Conservation (phyloP, 352 stramenopile genomes). For the Nothophytophthora sp. region DNA sequence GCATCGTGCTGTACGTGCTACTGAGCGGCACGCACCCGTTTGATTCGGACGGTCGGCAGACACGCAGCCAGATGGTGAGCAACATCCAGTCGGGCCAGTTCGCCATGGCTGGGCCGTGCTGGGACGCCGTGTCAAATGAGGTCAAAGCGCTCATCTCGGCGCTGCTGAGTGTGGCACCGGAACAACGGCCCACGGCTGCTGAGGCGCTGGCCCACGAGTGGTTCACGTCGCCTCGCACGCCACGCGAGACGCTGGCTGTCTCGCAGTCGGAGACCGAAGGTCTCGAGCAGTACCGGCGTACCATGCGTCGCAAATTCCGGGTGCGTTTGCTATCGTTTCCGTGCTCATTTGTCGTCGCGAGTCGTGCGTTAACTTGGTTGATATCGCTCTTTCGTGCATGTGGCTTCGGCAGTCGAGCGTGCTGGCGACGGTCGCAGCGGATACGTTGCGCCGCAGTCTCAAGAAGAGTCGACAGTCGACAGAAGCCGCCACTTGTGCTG, state of each 20-base stretch:
- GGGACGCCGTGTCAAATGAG: slow-evolving; percentile 50
- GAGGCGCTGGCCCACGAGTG: slow-evolving; percentile 48
- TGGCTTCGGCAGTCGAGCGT: slow-evolving; percentile 56
- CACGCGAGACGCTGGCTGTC: slow-evolving; percentile 43
- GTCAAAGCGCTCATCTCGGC: slow-evolving; percentile 46
- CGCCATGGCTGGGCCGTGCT: slow-evolving; percentile 39
- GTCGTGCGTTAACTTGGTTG: neutral
- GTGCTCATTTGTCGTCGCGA: neutral
- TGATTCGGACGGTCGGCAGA: slow-evolving; percentile 63
- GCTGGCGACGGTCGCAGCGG: slow-evolving; percentile 54
- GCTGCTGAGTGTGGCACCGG: slow-evolving; percentile 36
- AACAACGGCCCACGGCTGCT: slow-evolving; percentile 28
- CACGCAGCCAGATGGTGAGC: slow-evolving; percentile 73
- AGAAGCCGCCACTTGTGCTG: slow-evolving; percentile 5
- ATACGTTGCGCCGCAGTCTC: slow-evolving; percentile 52
- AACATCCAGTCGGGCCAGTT: slow-evolving; percentile 51
- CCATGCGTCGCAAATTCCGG: slow-evolving; percentile 71
- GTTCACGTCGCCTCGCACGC: slow-evolving; percentile 48
- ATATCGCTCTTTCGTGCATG: neutral
- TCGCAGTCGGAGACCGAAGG: slow-evolving; percentile 47
- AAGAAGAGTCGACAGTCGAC: slow-evolving; percentile 38
- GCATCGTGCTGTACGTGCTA: slow-evolving; percentile 89
- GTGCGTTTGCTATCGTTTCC: slow-evolving; percentile 34
- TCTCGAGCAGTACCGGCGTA: slow-evolving; percentile 51
- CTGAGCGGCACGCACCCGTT: slow-evolving; percentile 82